Base-by-base conservation (phyloP, 108 stramenopile genomes). In the Nannochloropsis salina region DNA sequence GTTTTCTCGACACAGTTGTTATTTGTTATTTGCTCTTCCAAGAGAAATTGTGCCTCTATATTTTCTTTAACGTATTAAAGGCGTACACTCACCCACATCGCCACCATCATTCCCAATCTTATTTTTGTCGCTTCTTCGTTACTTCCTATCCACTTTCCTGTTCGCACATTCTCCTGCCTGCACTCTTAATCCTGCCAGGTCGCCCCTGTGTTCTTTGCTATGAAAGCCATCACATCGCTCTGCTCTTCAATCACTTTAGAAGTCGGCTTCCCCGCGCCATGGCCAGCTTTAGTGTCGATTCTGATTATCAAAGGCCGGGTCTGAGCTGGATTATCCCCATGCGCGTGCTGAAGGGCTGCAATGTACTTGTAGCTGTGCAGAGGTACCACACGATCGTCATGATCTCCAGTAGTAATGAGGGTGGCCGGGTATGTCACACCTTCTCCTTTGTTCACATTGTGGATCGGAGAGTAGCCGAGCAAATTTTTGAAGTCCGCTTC, bases 401-500 rank as follows among this genome's bases (percentile, higher is more conserved):
- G 89, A 84, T 89, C 89, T 9, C 88, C 88, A 11, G 88, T 89
- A 22, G 85, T 89, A 5, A 89, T 42, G 15, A 89, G 85, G 41
- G 85, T 85, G 9, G 88, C 88, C 2, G 88, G 88, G 85, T 89
- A 89, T 3, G 61, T 74, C 15, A 43, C 84, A 10, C 84, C 84
- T 11, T 84, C 85, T 12, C 83, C 44, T 31, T 82, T 45, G 11
- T 44, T n/a, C 43, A 89, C 88, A 80, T 89, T 89, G 88, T 89
- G 88, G 22, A 89, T 9, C 82, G 82, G 83, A 15, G 94, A 94
- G 91, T 95, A 95, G 82, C 92, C 91, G 83, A 92, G 85, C 40
- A 97, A 85, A 42, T 81, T 83, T 45, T 61, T 5, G 83, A 96
- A 97, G 21, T 96, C 93, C 95, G 96, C 97, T 80, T 97, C 95